A percentile compares a stretch with the other conserved stretches of the same genome.
These are phyloP conservation scores for Suhomyces sp. DNA, from an alignment of 805 yeast genomes.

Conservation along the genomic window DNA sequence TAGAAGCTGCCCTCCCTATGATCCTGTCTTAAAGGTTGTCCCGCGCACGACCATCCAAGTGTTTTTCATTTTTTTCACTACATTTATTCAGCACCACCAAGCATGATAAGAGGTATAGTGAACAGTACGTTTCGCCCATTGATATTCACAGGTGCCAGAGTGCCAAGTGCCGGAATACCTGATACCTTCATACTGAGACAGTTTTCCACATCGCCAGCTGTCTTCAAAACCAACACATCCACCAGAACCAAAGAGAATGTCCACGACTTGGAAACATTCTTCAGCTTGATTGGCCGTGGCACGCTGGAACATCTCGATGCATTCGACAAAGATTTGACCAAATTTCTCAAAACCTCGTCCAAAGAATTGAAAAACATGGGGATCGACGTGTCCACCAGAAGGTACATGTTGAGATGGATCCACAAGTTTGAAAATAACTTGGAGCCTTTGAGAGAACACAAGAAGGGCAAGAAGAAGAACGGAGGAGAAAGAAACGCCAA, in stretches of 20 bases:
- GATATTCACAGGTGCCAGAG: not conserved
- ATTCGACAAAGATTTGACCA: conserved; percentile 58
- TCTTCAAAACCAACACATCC: conserved; percentile 51
- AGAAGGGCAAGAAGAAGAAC: conserved; percentile 65
- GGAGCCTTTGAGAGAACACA: conserved; percentile 53
- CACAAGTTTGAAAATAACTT: conserved; percentile 60
- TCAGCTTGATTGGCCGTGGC: conserved; percentile 76
- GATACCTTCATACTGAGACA: not conserved
- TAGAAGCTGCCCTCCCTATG: too few species aligned
- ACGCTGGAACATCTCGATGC: conserved; percentile 62
- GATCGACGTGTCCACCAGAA: conserved; percentile 66
- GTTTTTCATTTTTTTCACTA: not conserved
- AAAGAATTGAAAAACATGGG: conserved; percentile 69
- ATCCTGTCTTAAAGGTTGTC: not conserved
- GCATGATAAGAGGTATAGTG: not conserved
- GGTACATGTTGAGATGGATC: conserved; percentile 70
- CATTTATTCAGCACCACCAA: not conserved
- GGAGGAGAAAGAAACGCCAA: conserved; percentile 87
- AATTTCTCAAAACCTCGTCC: conserved; percentile 57
- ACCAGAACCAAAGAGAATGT: conserved; percentile 45
- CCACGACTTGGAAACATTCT: conserved; percentile 67
- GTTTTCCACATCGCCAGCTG: conserved; percentile 9
- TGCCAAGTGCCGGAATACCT: not conserved
- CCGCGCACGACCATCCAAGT: conserved; percentile 1
- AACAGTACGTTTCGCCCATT: not conserved